Base-by-base conservation (phyloP, 2,329 filamentous ascomycete species). In the Aspergillus pseudoterreus region DNA sequence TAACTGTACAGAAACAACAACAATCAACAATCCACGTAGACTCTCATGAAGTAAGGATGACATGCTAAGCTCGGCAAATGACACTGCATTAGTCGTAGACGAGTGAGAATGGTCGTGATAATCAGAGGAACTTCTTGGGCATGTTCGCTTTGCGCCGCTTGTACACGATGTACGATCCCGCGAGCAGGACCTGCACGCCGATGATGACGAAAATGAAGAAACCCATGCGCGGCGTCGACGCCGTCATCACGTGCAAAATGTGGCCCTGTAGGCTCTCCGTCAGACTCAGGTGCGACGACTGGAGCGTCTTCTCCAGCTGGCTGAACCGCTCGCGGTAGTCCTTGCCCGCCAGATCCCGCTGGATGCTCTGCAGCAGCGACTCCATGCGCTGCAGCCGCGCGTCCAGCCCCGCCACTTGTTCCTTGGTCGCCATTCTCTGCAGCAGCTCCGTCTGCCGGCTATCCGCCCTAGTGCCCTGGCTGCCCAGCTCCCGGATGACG, bases 61-160 rank as follows among this genome's bases (percentile, higher is more conserved):
- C 35, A 38, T 38, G 35, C 35, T 38, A 38, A 14, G 6, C 27
- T 30, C 27, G 27, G 27, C 27, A 10, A 30, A 30, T 30, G 22
- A 45, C 43, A 45, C 22, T 45, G 6, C 22, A 17, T 45, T 15
- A 11, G 17, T 27, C 19, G 15, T 50, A 30, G 27, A 30, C 27
- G 27, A 30, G 27, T 30, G 27, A 30, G 27, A 30, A 30, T 11
- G 27, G 27, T 30, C 27, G 27, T 30, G 6, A 30, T 11, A 30
- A 41, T 11, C 77, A 96, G 67, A 96, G 75, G 71, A 91, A 96
- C 75, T 96, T 96, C 80, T 96, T 96, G n/a, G 90, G 90, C 70
- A 84, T 83, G 57, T 79, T 84, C 36, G 82, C 79, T 72, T 86
- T 83, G 65, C 87, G 85, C 62, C 84, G 82, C 81, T 95, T 95